Evolutionary conservation across 2,329 filamentous ascomycete species (phyloP).

Genomic region (Monilinia vaccinii-corymbosi): DNA sequence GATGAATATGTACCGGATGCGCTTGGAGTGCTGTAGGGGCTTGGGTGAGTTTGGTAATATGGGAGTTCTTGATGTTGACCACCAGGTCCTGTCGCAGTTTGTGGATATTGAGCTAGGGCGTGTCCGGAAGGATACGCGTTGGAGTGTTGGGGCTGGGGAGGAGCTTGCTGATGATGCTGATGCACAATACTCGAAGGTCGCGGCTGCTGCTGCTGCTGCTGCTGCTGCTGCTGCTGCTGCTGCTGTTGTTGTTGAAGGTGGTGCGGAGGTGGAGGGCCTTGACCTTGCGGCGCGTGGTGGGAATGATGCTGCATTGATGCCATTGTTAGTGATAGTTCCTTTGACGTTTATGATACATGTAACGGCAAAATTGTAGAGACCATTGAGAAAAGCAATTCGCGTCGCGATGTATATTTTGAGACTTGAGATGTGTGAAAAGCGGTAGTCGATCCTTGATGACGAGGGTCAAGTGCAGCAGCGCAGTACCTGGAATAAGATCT

Average conservation of each 20-base stretch:
- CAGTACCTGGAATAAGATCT: constrained; percentile 25
- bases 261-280: constrained; percentile 46
- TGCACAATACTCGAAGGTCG: constrained; percentile 65
- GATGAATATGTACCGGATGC: constrained; percentile 77
- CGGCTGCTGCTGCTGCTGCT: constrained; percentile 57
- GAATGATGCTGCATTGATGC: constrained; percentile 57
- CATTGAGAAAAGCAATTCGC: constrained; percentile 28
- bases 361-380: constrained; percentile 26
- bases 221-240: constrained; percentile 58
- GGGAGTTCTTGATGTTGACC: constrained; percentile 59
- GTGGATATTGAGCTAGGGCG: constrained; percentile 60
- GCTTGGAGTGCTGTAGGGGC: constrained; percentile 75
- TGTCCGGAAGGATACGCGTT: constrained; percentile 61
- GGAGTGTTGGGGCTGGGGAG: constrained; percentile 49
- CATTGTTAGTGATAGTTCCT: constrained; percentile 22
- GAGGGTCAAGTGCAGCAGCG: constrained; percentile 27
- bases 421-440: constrained; percentile 23
- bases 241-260: constrained; percentile 49
- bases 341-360: constrained; percentile 17
- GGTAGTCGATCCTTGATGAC: constrained; percentile 27
- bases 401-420: constrained; percentile 28
- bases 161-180: constrained; percentile 58
- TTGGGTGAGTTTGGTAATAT: constrained; percentile 75
- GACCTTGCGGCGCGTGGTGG: constrained; percentile 63
- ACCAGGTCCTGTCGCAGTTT: constrained; percentile 51